Evolutionary conservation across 2,329 filamentous ascomycete species (phyloP).

Genomic region (Fusarium lyarnte): DNA sequence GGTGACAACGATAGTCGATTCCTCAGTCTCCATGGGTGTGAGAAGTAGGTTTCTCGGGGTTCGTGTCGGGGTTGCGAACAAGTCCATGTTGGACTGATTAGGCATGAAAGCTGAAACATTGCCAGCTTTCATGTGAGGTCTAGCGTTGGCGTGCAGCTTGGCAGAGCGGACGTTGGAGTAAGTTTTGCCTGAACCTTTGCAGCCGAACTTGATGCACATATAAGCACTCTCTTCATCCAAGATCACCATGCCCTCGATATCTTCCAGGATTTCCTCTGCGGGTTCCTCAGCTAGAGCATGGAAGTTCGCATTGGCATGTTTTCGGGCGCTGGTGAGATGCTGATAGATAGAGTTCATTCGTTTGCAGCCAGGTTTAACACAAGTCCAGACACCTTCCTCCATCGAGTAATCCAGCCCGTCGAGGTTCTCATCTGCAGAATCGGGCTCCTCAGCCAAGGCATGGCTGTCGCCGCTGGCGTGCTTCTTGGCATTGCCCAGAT

Average conservation of each 20-base stretch:
- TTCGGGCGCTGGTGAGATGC: neutral
- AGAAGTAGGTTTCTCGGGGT: neutral
- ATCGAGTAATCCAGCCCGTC: neutral
- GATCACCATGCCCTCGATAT: neutral
- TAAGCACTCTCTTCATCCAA: neutral
- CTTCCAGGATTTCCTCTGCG: neutral
- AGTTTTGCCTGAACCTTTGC: neutral
- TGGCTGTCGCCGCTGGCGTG: neutral
- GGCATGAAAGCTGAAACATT: neutral
- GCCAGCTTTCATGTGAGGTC: neutral
- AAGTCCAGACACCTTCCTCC: neutral
- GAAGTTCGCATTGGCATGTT: neutral
- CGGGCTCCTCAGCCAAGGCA: neutral
- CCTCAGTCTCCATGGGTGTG: constrained; percentile 9
- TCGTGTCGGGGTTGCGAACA: neutral
- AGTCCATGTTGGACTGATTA: neutral
- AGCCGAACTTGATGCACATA: neutral
- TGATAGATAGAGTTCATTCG: neutral
- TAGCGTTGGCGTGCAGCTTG: neutral
- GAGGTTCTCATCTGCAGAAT: neutral
- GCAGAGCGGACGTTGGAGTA: neutral
- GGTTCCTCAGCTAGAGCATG: constrained; percentile 1
- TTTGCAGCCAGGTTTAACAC: neutral
- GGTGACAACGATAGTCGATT: neutral
- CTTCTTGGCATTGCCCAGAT: neutral